Percentiles rank a stretch among this genome's conserved stretches.
Evolutionary conservation across 2,329 filamentous ascomycete species (phyloP).

Genomic region (Laburnicola sp.): DNA sequence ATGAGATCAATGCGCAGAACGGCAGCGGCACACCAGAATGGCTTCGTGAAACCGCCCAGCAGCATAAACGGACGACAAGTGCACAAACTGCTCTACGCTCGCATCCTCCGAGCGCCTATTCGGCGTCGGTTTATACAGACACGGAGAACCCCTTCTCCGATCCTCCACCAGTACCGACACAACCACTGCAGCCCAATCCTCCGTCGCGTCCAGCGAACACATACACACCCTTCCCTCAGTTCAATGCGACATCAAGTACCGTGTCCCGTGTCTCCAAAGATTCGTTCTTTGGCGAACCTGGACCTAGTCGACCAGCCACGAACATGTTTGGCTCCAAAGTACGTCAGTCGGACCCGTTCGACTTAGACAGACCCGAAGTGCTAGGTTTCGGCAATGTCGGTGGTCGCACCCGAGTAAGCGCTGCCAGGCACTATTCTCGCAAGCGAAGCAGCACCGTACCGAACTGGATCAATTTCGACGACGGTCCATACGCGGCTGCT

Average conservation of each 20-base stretch:
- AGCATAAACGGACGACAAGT: slow-evolving; percentile 37
- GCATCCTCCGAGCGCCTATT: slow-evolving; percentile 27
- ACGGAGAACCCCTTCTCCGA: slow-evolving; percentile 35
- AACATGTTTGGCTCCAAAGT: slow-evolving; percentile 32
- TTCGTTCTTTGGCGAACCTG: slow-evolving; percentile 40
- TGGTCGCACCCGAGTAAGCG: slow-evolving; percentile 29
- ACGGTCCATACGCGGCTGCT: slow-evolving; percentile 24
- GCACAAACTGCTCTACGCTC: slow-evolving; percentile 35
- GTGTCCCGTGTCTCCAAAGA: slow-evolving; percentile 30
- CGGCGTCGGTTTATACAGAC: slow-evolving; percentile 27
- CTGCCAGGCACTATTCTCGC: slow-evolving; percentile 33
- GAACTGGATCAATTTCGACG: slow-evolving; percentile 31
- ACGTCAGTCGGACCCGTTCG: slow-evolving; percentile 47
- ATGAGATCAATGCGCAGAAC: slow-evolving; percentile 26
- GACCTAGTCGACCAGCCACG: slow-evolving; percentile 38
- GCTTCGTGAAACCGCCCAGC: slow-evolving; percentile 20
- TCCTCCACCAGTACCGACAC: slow-evolving; percentile 29
- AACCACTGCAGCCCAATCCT: slow-evolving; percentile 29
- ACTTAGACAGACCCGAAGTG: slow-evolving; percentile 46
- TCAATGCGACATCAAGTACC: slow-evolving; percentile 28
- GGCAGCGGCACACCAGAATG: slow-evolving; percentile 31
- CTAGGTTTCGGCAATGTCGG: slow-evolving; percentile 38
- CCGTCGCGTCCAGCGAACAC: slow-evolving; percentile 28
- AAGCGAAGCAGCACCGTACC: slow-evolving; percentile 36
- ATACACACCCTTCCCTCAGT: slow-evolving; percentile 22